phyloP scores from a whole-genome alignment of 345 rosid species.

The Sisymbrium irio region DNA sequence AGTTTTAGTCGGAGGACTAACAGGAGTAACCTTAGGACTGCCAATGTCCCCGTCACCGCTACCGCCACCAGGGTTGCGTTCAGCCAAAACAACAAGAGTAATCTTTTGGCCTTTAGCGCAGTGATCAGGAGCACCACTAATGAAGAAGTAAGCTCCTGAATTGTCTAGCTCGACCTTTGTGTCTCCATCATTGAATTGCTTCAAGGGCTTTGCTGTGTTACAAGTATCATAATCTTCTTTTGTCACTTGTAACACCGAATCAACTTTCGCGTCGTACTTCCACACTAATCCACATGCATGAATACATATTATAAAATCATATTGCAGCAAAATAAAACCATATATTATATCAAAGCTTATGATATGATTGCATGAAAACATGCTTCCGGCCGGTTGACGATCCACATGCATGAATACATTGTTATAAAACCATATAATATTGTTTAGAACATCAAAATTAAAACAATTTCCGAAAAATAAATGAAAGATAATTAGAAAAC shows the following conservation, averaged over 20 bases:
- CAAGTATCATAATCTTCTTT: slow-evolving; percentile 45
- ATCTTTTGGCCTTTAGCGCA: slow-evolving; percentile 57
- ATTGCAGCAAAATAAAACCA: too few species aligned
- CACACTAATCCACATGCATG: slow-evolving; percentile 41
- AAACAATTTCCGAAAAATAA: neutral
- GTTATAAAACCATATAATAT: neutral
- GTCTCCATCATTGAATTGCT: slow-evolving; percentile 41
- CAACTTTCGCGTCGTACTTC: slow-evolving; percentile 43
- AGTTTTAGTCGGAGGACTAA: neutral
- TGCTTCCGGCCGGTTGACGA: neutral
- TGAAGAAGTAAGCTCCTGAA: slow-evolving; percentile 54
- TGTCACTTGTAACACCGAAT: slow-evolving; percentile 56
- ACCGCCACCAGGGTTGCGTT: slow-evolving; percentile 23
- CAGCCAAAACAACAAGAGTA: slow-evolving; percentile 43
- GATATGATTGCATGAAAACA: neutral
- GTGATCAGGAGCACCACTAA: slow-evolving; percentile 52
- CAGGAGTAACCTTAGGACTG: slow-evolving; percentile 16
- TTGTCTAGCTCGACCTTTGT: slow-evolving; percentile 42
- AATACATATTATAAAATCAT: neutral
- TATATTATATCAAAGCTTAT: neutral
- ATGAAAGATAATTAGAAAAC: neutral
- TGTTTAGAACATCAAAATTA: neutral
- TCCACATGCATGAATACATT: slow-evolving; percentile 16
- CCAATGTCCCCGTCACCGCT: neutral
- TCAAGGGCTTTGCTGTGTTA: slow-evolving; percentile 42